Base-by-base conservation (phyloP, 2,329 filamentous ascomycete species). In the Neofusicoccum kwambonambiense region DNA sequence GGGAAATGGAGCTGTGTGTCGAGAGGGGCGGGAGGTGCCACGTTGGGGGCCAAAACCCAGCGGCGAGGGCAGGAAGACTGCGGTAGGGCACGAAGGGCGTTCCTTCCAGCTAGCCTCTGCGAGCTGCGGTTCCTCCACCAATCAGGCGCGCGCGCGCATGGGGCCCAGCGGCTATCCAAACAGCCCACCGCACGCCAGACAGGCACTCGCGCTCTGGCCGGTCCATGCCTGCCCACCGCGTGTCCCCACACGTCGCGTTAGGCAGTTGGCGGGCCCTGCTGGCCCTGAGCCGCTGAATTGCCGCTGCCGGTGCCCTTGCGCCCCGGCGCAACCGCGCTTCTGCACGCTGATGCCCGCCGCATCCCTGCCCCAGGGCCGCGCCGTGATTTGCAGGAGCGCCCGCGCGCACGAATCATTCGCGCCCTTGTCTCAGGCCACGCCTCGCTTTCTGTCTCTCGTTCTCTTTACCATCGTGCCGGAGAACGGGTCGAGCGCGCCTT, bases 401-500 rank as follows among this genome's bases (percentile, higher is more conserved):
- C 39, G 39, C 39, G 22, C 19, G n/a, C 31, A 42, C 56, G 56
- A 60, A n/a, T 60, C 56, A 37, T 19, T 31, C 52, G 6, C 31
- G 50, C 50, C 37, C 50, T 35, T 41, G 56, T 47, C 41, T 60
- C 56, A 60, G 56, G 42, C 56, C 56, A 60, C 56, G 22, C 27
- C 31, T 58, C 54, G 54, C 54, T n/a, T 58, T 58, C 54, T 44
- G 34, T 56, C 41, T 58, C 41, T 44, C 54, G 39, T 41, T 44
- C 54, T n/a, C 41, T 8, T 35, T 31, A 22, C 54, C 42, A 45
- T 15, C 54, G 54, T 17, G 56, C 56, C 56, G 41, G 56, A n/a
- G 27, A 47, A 60, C 56, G 56, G 56, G 27, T 45, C 56, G 56
- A 60, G 56, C 56, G 56, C 42, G 56, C 56, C 56, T 60, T 60